Evolutionary conservation across 805 yeast genomes (phyloP).

Genomic region (Groenewaldozyma salmanticensis): DNA sequence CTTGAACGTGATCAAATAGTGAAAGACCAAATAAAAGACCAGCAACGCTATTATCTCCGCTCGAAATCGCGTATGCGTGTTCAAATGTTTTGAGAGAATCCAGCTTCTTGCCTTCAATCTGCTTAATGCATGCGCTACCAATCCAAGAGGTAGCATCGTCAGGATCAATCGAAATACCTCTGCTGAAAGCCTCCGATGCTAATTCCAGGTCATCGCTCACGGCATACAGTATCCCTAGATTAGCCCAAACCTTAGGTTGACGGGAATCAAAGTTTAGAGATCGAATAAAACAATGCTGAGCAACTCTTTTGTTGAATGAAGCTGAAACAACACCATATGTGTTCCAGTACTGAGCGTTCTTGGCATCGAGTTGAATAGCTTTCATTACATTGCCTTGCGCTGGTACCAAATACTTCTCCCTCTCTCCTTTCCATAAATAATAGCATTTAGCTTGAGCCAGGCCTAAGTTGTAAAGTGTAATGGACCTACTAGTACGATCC

Average conservation of each 20-base stretch:
- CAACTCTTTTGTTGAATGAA: conserved; percentile 51
- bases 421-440: conserved; percentile 22
- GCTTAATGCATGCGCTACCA: conserved; percentile 61
- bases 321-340: conserved; percentile 71
- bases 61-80: conserved; percentile 71
- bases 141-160: conserved; percentile 69
- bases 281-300: conserved; percentile 90
- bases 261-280: conserved; percentile 62
- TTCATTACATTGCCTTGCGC: conserved; percentile 52
- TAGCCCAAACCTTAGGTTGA: conserved; percentile 67
- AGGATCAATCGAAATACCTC: conserved; percentile 78
- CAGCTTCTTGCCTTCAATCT: conserved; percentile 25
- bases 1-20: conserved; percentile 37
- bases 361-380: conserved; percentile 63
- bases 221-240: conserved; percentile 69
- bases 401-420: conserved; percentile 32
- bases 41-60: conserved; percentile 60
- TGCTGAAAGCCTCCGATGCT: conserved; percentile 60
- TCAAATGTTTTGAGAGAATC: conserved; percentile 54
- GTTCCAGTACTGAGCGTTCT: conserved; percentile 68
- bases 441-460: conserved; percentile 45
- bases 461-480: conserved; percentile 60
- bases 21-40: conserved; percentile 63
- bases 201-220: conserved; percentile 57
- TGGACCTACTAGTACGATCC: conserved; percentile 27